Conservation (phyloP, 352 stramenopile species). For the Blastocystis sp. region DNA sequence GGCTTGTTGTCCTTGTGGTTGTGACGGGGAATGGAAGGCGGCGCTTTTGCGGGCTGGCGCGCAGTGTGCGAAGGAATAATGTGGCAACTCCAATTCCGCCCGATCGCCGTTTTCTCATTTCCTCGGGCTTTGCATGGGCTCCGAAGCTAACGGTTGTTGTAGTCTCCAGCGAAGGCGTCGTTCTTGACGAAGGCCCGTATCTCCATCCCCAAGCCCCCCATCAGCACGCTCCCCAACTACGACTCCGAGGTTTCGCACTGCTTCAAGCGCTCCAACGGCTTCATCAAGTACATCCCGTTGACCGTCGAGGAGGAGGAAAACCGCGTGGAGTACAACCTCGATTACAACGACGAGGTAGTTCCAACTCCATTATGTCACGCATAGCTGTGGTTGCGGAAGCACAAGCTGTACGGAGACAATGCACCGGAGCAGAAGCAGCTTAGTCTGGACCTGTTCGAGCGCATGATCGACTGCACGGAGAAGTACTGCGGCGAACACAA, state of each 20-base stretch:
- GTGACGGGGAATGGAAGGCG: background rate
- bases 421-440: conserved; percentile 59
- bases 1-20: background rate
- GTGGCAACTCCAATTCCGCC: no score
- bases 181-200: conserved; percentile 39
- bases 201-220: conserved; percentile 55
- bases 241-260: conserved; percentile 40
- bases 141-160: background rate
- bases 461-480: conserved; percentile 70
- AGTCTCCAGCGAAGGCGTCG: conserved; percentile 37
- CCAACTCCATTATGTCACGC: no score
- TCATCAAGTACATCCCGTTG: conserved; percentile 67
- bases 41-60: background rate
- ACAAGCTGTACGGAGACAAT: conserved; percentile 67
- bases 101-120: conserved; percentile 28
- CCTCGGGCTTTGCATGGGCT: background rate
- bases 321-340: conserved; percentile 70
- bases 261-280: conserved; percentile 61
- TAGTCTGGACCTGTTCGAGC: conserved; percentile 69
- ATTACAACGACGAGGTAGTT: conserved; percentile 70
- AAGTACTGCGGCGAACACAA: conserved; percentile 67
- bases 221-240: conserved; percentile 49
- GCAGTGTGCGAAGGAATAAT: background rate
- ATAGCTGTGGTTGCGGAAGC: conserved; percentile 58
- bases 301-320: conserved; percentile 29